A percentile compares a stretch with the other conserved stretches of the same genome.
Conservation (phyloP, 352 stramenopile genomes). For the Phytopythium mirpurense region DNA sequence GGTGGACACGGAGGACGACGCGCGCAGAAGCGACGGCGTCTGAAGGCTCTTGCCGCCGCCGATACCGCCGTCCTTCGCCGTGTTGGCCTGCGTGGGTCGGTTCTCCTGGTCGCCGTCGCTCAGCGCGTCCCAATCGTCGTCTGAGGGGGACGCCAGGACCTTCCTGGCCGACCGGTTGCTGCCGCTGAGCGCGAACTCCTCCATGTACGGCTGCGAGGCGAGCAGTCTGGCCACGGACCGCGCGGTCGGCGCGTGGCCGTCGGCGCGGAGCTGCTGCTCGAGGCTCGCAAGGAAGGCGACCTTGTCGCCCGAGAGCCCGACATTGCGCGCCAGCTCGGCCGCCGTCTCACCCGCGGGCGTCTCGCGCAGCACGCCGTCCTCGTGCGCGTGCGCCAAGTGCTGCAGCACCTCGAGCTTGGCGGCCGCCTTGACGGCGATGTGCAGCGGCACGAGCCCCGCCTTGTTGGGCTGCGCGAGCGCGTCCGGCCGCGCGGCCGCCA, state of each 20-base stretch:
- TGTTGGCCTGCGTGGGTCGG: background rate
- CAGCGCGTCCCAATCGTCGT: conserved; percentile 2
- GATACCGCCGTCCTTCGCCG: conserved; percentile 9
- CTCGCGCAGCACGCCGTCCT: conserved; percentile 55
- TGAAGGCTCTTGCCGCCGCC: background rate
- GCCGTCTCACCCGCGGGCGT: conserved; percentile 70
- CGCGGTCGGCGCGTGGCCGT: conserved; percentile 33
- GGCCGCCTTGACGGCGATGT: conserved; percentile 81
- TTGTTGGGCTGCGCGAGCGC: conserved; percentile 69
- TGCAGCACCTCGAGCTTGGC: conserved; percentile 60
- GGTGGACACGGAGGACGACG: conserved; percentile 4
- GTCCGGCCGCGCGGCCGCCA: conserved; percentile 52
- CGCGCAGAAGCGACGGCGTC: conserved; percentile 3
- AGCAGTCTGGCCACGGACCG: conserved; percentile 50
- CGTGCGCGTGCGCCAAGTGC: conserved; percentile 37
- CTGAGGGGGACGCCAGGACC: conserved; percentile 7
- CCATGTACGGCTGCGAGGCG: conserved; percentile 27
- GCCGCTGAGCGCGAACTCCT: conserved; percentile 20
- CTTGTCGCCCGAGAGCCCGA: conserved; percentile 43
- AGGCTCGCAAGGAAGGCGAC: conserved; percentile 34
- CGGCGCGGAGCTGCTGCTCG: conserved; percentile 38
- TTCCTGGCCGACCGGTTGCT: conserved; percentile 13
- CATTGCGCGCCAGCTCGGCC: conserved; percentile 50
- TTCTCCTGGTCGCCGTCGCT: conserved; percentile 1
- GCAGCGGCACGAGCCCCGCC: conserved; percentile 65